These are phyloP conservation scores for Magnusiomyces fungicola DNA, from an alignment of 1,139 yeast species.

Conservation along the genomic window DNA sequence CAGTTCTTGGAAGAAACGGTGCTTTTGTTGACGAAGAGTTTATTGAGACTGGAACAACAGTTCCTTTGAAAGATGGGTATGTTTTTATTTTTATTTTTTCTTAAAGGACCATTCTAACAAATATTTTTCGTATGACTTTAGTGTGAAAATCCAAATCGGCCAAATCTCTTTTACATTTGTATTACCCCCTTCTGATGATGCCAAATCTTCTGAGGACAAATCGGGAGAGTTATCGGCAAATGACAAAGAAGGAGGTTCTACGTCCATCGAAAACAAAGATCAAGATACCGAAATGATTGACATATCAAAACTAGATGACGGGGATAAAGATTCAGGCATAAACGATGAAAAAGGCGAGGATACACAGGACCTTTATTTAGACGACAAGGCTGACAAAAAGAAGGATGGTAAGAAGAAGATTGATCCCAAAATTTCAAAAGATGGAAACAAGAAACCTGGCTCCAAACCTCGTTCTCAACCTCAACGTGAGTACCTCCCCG, in stretches of 20 bases:
- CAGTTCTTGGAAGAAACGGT: constrained; percentile 89
- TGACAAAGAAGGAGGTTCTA: background rate
- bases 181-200: constrained; percentile 45
- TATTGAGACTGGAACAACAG: constrained; percentile 83
- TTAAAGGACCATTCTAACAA: background rate
- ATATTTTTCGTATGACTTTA: constrained; percentile 20
- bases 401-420: background rate
- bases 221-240: background rate
- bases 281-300: constrained; percentile 3
- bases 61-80: constrained; percentile 59
- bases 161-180: constrained; percentile 84
- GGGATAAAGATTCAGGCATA: background rate
- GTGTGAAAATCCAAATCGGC: constrained; percentile 85
- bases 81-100: constrained; percentile 5
- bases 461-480: background rate
- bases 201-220: constrained; percentile 11
- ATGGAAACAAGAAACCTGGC: background rate
- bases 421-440: background rate
- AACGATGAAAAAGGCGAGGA: background rate
- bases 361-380: background rate
- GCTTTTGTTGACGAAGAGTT: constrained; percentile 89
- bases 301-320: background rate
- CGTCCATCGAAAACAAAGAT: background rate
- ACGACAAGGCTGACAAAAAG: background rate
- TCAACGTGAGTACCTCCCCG: constrained; percentile 32